Evolutionary conservation across 1,139 yeast genomes (phyloP).

Genomic region (Yamadazyma atlantica): DNA sequence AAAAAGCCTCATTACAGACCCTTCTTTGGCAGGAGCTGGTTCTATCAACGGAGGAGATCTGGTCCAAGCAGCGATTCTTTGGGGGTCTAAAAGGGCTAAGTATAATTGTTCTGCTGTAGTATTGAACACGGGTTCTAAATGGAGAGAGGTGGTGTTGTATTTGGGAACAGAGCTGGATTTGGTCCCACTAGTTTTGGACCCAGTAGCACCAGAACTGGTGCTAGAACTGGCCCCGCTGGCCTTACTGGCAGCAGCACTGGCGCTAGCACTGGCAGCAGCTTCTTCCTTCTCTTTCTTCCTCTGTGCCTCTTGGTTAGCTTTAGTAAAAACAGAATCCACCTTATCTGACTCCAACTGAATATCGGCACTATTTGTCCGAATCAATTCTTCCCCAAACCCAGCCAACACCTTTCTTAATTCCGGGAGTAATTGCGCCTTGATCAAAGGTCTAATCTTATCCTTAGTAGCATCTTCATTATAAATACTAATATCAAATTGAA

Average conservation of each 20-base stretch:
- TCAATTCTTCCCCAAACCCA: conserved; percentile 75
- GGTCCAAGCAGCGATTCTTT: conserved; percentile 86
- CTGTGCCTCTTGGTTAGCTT: conserved; percentile 52
- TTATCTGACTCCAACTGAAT: conserved; percentile 71
- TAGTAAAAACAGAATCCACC: conserved; percentile 67
- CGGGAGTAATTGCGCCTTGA: conserved; percentile 68
- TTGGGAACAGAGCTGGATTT: conserved; percentile 40
- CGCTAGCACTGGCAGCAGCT: conserved; percentile 12
- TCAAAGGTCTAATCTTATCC: conserved; percentile 49
- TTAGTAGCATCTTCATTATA: conserved; percentile 58
- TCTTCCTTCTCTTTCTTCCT: conserved; percentile 21
- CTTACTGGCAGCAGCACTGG: conserved; percentile 11
- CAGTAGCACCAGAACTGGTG: conserved; percentile 9
- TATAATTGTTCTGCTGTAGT: conserved; percentile 86
- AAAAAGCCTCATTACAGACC: conserved; percentile 67
- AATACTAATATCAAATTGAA: conserved; percentile 74
- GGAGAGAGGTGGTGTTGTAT: conserved; percentile 78
- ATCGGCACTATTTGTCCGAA: conserved; percentile 75
- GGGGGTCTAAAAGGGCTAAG: conserved; percentile 70
- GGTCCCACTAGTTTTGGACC: conserved; percentile 7
- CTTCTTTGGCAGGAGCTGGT: conserved; percentile 51
- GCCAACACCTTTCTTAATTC: conserved; percentile 58
- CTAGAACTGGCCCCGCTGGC: conserved; percentile 12
- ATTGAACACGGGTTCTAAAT: conserved; percentile 77
- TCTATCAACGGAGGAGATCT: conserved; percentile 69